phyloP scores from a whole-genome alignment of 2,329 filamentous ascomycete genomes.

The Tolypocladium tropicale region DNA sequence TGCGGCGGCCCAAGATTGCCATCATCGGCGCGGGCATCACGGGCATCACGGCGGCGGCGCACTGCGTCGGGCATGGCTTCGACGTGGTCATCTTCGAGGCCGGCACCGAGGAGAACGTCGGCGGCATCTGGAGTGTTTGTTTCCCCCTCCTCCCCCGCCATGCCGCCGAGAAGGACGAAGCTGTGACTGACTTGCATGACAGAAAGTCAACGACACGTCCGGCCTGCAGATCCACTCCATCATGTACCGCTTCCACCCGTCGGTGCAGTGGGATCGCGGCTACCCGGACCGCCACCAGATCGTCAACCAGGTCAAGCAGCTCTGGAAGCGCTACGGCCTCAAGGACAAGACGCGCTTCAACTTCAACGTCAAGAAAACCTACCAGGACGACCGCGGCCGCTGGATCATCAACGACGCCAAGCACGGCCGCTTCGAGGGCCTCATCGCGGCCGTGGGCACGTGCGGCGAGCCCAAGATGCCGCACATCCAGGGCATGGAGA shows the following conservation, averaged over 20 bases:
- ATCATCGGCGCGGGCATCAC: conserved; percentile 64
- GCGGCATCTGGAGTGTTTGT: conserved; percentile 71
- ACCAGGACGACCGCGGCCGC: conserved; percentile 54
- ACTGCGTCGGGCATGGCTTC: conserved; percentile 79
- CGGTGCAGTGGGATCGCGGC: conserved; percentile 61
- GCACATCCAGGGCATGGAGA: conserved; percentile 56
- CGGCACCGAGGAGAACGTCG: conserved; percentile 53
- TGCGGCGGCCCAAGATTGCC: conserved; percentile 56
- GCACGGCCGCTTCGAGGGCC: conserved; percentile 65
- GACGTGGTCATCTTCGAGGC: conserved; percentile 73
- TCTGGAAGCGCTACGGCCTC: conserved; percentile 69
- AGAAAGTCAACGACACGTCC: conserved; percentile 74
- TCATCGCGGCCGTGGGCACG: conserved; percentile 70
- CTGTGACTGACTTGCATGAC: background rate
- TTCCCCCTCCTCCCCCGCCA: background rate
- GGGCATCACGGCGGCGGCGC: conserved; percentile 67
- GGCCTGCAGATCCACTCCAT: conserved; percentile 74
- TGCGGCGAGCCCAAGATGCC: conserved; percentile 72
- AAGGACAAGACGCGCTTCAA: conserved; percentile 63
- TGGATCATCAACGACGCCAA: conserved; percentile 70
- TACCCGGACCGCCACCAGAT: conserved; percentile 73
- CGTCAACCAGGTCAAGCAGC: conserved; percentile 54
- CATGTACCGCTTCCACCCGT: conserved; percentile 84
- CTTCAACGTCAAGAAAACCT: conserved; percentile 57
- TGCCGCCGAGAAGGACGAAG: background rate